phyloP scores from a whole-genome alignment of 768 basidiomycete species.

The Lactarius deliciosus region DNA sequence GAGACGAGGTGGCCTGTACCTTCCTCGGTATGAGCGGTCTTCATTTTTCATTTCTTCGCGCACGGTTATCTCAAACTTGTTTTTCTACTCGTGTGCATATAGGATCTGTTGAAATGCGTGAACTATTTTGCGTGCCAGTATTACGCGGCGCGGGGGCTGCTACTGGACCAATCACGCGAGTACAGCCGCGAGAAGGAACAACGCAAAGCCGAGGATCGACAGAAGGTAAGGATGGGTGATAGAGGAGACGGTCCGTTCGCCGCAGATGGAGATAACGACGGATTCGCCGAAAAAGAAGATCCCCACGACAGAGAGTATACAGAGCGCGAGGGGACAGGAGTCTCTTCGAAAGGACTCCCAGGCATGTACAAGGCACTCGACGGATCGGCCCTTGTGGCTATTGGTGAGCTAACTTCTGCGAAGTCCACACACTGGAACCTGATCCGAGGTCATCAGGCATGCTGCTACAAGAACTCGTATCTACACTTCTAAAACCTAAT shows the following conservation, averaged over 20 bases:
- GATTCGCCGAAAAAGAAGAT: slow-evolving; percentile 24
- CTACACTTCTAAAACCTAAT: slow-evolving; percentile 40
- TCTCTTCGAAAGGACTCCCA: slow-evolving; percentile 30
- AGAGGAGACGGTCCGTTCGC: slow-evolving; percentile 29
- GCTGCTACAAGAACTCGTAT: slow-evolving; percentile 66
- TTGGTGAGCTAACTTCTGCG: slow-evolving; percentile 48
- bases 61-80: neutral
- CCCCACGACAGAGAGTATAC: slow-evolving; percentile 24
- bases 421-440: neutral
- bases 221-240: slow-evolving; percentile 25
- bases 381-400: slow-evolving; percentile 68
- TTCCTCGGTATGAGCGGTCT: slow-evolving; percentile 49
- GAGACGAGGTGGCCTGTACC: slow-evolving; percentile 37
- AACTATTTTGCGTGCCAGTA: slow-evolving; percentile 54
- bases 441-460: slow-evolving; percentile 46
- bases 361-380: slow-evolving; percentile 79
- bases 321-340: slow-evolving; percentile 28
- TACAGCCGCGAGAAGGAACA: slow-evolving; percentile 46
- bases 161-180: slow-evolving; percentile 50
- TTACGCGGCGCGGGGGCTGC: slow-evolving; percentile 61
- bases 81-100: slow-evolving; percentile 20
- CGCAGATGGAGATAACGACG: slow-evolving; percentile 6
- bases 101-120: slow-evolving; percentile 54
- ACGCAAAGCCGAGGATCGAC: slow-evolving; percentile 30
- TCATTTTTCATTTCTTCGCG: slow-evolving; percentile 10